phyloP scores from a whole-genome alignment of 169 alveolate species.

The Plasmodium sp. region DNA sequence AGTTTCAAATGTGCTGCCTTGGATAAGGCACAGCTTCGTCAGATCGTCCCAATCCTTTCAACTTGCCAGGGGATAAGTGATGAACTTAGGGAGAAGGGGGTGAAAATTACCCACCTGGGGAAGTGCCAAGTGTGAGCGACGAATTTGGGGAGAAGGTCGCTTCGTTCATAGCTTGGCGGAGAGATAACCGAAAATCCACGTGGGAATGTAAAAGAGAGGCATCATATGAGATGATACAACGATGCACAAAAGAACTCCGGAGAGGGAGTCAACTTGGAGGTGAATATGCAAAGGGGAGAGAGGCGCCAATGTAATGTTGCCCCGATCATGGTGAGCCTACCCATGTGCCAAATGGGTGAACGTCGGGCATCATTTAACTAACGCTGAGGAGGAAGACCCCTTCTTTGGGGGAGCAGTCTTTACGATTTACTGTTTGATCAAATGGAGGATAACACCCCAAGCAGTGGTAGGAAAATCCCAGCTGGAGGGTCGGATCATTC shows the following conservation, averaged over 20 bases:
- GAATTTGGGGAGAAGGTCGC: neutral
- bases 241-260: neutral
- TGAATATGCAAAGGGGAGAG: neutral
- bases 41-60: neutral
- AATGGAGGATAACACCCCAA: neutral
- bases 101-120: neutral
- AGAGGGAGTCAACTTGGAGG: neutral
- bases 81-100: neutral
- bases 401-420: neutral
- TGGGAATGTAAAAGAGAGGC: neutral
- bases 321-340: neutral
- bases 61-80: neutral
- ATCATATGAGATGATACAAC: neutral
- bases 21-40: neutral
- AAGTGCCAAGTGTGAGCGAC: neutral
- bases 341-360: neutral
- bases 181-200: neutral
- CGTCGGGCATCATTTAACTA: neutral
- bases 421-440: neutral
- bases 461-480: neutral
- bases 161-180: neutral
- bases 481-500: neutral
- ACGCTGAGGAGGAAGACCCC: too few relatives aligned
- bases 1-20: neutral
- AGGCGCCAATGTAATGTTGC: neutral